Evolutionary conservation across 805 yeast genomes (phyloP), one percentile per base, ranked within the genome.

Genomic region (Sporopachydermia quercuum): DNA sequence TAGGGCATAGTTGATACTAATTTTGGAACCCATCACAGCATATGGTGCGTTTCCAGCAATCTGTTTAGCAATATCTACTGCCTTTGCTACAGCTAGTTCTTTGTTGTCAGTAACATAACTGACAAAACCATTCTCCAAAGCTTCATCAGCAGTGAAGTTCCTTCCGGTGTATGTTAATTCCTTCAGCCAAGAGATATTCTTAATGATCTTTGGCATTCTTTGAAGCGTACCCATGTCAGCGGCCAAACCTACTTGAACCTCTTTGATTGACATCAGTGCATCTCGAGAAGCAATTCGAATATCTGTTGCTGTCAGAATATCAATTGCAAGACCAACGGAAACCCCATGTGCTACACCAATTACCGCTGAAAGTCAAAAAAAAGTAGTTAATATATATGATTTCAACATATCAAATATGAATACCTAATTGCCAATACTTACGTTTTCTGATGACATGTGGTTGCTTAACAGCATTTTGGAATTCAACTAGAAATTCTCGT

Each of bases 201-300:
- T 67, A 15, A 68, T 67, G 1, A 76, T 42, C 15, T 52, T 50
- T 3, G 83, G 78, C 42, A 79, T 50, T 51, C 89, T 64, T 56
- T 81, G 87, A 42, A 81, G 61, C 1, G 82, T 67, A 3, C 93
- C 93, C 50, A 81, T 78, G 53, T 82, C 91, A 1, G 91, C 86
- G 33, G 82, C 70, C 52, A 82, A 65, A 2, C 89, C 91, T 40
- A 81, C 64, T 45, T 74, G 71, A 43, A 80, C 74, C 57, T 81
- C 93, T 42, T 78, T 70, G 42, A 82, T 70, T 35, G 79, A 66
- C 46, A 78, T 64, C 34, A 51, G 57, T 11, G 71, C 66, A 45
- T 70, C 78, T 19, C 58, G 57, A 3, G 75, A 58, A 6, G 74
- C 73, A 8, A 76, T 54, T 39, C 87, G 66, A 16, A 81, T 70